Conservation (phyloP, 129 eudicot genomes). For the Solidago caesia region DNA sequence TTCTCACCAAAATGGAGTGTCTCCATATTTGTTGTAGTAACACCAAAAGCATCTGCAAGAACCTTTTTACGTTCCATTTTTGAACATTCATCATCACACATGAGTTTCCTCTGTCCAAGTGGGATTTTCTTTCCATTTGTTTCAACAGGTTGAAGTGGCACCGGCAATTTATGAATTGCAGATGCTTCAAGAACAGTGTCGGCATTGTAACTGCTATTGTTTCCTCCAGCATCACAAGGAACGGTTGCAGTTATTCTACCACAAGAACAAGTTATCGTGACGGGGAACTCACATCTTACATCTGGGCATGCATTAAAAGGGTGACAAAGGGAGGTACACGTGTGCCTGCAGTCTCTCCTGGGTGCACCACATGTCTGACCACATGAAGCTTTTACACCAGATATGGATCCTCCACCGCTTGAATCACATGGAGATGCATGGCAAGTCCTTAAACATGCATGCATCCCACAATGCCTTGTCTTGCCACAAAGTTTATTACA, state of each 20-base stretch:
- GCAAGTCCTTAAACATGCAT: conserved; percentile 89
- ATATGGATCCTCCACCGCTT: conserved; percentile 36
- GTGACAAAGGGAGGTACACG: conserved; percentile 80
- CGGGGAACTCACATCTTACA: conserved; percentile 80
- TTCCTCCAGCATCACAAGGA: conserved; percentile 95
- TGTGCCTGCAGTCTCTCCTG: conserved; percentile 92
- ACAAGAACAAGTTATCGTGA: conserved; percentile 80
- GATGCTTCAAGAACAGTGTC: conserved; percentile 80
- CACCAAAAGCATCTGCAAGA: conserved; percentile 94
- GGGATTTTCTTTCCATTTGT: conserved; percentile 66
- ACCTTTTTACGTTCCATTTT: conserved; percentile 79
- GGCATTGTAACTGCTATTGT: conserved; percentile 45
- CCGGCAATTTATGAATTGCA: conserved; percentile 68
- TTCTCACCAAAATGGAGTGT: conserved; percentile 84
- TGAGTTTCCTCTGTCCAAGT: conserved; percentile 88
- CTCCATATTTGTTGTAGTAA: conserved; percentile 58
- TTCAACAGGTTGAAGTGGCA: conserved; percentile 68
- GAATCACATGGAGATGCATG: conserved; percentile 83
- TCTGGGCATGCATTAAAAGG: conserved; percentile 74
- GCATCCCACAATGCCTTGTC: conserved; percentile 92
- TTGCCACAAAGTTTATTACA: conserved; percentile 94
- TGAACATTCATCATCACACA: conserved; percentile 87
- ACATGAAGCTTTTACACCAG: conserved; percentile 59
- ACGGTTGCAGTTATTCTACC: conserved; percentile 72
- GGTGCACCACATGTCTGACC: conserved; percentile 97